These are phyloP conservation scores for Cercospora citrullina DNA, from an alignment of 2,329 filamentous ascomycete species.

Conservation along the genomic window DNA sequence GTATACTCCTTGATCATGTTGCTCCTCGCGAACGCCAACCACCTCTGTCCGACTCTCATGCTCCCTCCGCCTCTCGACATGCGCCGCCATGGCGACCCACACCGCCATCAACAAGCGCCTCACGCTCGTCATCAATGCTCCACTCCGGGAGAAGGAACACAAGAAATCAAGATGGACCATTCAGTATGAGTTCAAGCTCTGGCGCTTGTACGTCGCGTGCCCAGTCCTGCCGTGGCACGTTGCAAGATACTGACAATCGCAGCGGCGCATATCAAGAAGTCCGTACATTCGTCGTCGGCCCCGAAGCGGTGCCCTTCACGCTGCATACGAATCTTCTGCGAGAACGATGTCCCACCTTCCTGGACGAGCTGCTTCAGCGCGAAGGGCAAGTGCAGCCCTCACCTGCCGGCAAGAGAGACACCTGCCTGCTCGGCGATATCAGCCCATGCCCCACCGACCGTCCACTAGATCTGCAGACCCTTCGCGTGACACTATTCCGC, in stretches of 20 bases:
- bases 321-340: conserved; percentile 9
- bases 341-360: conserved; percentile 4
- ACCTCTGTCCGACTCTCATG: background rate
- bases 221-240: background rate
- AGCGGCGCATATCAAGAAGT: conserved; percentile 13
- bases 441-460: conserved; percentile 3
- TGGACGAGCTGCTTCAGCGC: background rate
- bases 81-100: background rate
- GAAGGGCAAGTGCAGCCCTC: background rate
- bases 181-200: conserved; percentile 11
- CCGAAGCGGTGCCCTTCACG: conserved; percentile 9
- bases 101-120: conserved; percentile 14
- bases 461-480: background rate
- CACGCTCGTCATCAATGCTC: conserved; percentile 9
- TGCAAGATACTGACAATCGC: background rate
- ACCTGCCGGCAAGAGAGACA: background rate
- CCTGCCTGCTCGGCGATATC: conserved; percentile 11
- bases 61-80: background rate
- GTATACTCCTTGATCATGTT: background rate
- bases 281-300: conserved; percentile 3
- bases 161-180: conserved; percentile 8
- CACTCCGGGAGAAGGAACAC: background rate
- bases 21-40: background rate
- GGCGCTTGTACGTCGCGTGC: conserved; percentile 4
- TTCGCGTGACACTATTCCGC: background rate